Conservation (phyloP, 495 filamentous ascomycete genomes). For the Aspergillus homomorphus region DNA sequence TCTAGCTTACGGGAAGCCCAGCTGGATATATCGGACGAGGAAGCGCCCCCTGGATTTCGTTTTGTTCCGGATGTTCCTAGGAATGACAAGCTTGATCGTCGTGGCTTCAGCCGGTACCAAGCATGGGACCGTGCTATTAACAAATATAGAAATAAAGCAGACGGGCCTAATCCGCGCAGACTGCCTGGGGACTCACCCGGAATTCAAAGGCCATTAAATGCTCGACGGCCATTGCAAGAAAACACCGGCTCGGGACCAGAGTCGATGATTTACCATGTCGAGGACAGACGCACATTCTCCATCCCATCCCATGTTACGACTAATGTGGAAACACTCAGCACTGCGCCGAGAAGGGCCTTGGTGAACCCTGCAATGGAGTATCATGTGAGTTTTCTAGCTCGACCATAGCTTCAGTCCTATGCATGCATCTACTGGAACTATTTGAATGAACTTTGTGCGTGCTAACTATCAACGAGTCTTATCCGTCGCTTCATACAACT, state of each 20-base stretch:
- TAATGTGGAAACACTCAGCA: conserved; percentile 19
- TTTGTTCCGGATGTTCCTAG: conserved; percentile 28
- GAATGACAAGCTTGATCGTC: conserved; percentile 37
- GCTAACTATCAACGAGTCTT: conserved; percentile 33
- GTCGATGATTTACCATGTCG: conserved; percentile 15
- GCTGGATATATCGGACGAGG: conserved; percentile 34
- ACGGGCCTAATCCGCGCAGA: conserved; percentile 15
- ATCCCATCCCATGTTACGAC: conserved; percentile 16
- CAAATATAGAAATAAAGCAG: conserved; percentile 34
- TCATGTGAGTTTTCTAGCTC: conserved; percentile 20
- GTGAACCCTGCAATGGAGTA: conserved; percentile 12
- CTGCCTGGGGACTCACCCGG: conserved; percentile 10
- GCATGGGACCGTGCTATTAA: conserved; percentile 47
- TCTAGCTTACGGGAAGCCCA: conserved; percentile 17
- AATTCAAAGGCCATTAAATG: conserved; percentile 20
- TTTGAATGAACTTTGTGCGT: conserved; percentile 16
- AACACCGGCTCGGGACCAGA: conserved; percentile 12
- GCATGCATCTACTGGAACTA: background rate
- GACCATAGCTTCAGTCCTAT: background rate
- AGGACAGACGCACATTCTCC: conserved; percentile 12
- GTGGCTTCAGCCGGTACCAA: conserved; percentile 49
- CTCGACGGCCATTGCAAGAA: conserved; percentile 23
- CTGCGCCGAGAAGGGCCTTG: conserved; percentile 4
- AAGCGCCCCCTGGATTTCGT: conserved; percentile 38
- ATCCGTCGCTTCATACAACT: conserved; percentile 24